A percentile compares a stretch with the other conserved stretches of the same genome.
These are phyloP conservation scores for Kurtzmaniella quercitrusa DNA, from an alignment of 1,139 yeast species.

Conservation along the genomic window DNA sequence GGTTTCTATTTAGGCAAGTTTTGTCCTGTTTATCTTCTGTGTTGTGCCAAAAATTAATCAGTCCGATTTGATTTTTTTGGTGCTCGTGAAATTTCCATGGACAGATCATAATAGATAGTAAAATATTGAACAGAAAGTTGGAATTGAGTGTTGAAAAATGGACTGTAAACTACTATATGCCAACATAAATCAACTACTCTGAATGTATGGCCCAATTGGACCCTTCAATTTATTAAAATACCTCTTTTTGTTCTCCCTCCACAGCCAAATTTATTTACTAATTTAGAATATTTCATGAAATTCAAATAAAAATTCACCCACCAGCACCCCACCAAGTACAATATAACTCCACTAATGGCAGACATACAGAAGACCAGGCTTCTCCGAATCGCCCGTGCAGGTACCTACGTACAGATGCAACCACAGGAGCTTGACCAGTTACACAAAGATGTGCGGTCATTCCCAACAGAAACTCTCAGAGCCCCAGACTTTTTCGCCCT, in stretches of 20 bases:
- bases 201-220: background rate
- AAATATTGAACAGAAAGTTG: too few species aligned
- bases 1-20: too few species aligned
- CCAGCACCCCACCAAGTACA: background rate
- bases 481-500: slow-evolving; percentile 55
- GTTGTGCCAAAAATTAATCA: too few species aligned
- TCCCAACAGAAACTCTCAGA: slow-evolving; percentile 27
- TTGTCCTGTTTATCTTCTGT: too few species aligned
- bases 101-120: too few species aligned
- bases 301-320: background rate
- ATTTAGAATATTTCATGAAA: too few species aligned
- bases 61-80: too few species aligned
- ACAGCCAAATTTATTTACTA: too few species aligned
- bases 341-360: slow-evolving; percentile 7
- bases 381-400: slow-evolving; percentile 25
- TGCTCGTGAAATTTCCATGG: too few species aligned
- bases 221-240: too few species aligned
- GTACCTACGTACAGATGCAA: slow-evolving; percentile 31
- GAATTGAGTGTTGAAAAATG: background rate
- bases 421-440: slow-evolving; percentile 30
- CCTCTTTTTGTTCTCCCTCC: too few species aligned
- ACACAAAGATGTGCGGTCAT: slow-evolving; percentile 30
- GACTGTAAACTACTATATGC: too few species aligned
- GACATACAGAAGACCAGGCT: slow-evolving; percentile 22
- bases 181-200: background rate